These are phyloP conservation scores for Aspergillus asperescens DNA, from an alignment of 495 filamentous ascomycete genomes.

Conservation along the genomic window DNA sequence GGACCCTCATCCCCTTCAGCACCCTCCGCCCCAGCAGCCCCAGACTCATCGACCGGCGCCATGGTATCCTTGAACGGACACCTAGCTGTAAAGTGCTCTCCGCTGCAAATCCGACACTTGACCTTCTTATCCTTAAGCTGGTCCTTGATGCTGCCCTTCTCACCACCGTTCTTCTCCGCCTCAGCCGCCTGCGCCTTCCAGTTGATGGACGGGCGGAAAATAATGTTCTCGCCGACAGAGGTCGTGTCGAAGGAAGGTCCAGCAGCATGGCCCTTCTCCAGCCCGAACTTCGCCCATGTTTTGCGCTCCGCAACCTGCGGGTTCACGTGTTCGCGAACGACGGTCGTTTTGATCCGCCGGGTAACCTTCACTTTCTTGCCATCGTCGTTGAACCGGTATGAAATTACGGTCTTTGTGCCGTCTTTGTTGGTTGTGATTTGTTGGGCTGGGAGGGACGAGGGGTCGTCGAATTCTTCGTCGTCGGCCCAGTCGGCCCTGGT, in stretches of 20 bases:
- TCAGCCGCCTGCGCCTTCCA: constrained; percentile 87
- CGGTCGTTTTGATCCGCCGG: constrained; percentile 83
- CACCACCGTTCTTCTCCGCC: constrained; percentile 67
- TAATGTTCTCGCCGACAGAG: constrained; percentile 91
- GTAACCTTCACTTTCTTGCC: constrained; percentile 95
- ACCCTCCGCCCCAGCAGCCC: constrained; percentile 47
- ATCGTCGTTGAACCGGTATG: constrained; percentile 85
- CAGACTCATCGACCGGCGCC: constrained; percentile 65
- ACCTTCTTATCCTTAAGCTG: constrained; percentile 98
- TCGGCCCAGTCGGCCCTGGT: constrained; percentile 94
- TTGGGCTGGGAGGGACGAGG: constrained; percentile 71
- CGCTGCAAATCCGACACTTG: constrained; percentile 97
- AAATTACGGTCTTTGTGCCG: constrained; percentile 90
- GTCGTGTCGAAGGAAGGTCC: constrained; percentile 81
- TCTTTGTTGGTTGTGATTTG: constrained; percentile 93
- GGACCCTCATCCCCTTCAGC: constrained; percentile 37
- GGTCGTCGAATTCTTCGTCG: constrained; percentile 86
- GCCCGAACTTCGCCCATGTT: constrained; percentile 86
- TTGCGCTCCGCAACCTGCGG: constrained; percentile 92
- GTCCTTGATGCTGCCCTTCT: constrained; percentile 73
- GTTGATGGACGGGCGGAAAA: constrained; percentile 83
- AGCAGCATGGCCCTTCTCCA: constrained; percentile 64
- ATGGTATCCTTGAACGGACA: constrained; percentile 86
- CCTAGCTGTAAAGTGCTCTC: constrained; percentile 96
- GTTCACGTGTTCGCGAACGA: constrained; percentile 87